Conservation (phyloP, 208 protist species). For the Acanthamoeba royreba region DNA sequence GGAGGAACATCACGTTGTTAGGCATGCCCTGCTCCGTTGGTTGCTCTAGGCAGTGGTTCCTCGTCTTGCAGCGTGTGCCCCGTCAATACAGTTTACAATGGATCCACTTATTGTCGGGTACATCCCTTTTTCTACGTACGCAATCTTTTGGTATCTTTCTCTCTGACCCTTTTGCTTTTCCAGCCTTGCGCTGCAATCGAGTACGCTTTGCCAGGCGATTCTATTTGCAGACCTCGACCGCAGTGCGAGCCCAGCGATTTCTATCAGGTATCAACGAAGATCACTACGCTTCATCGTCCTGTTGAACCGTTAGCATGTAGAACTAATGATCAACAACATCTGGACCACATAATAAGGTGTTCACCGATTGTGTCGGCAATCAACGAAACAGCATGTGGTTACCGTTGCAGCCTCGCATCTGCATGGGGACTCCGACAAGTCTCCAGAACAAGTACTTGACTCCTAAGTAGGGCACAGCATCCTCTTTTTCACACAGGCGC, state of each 20-base stretch:
- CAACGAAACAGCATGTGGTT: neutral
- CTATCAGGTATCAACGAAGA: neutral
- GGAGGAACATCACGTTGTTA: neutral
- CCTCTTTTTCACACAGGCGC: neutral
- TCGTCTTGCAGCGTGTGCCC: neutral
- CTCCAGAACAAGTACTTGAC: neutral
- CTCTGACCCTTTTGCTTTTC: neutral
- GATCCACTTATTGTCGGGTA: neutral
- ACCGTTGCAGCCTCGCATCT: neutral
- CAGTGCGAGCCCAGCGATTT: neutral
- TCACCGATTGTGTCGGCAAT: neutral
- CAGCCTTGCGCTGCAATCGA: neutral
- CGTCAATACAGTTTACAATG: neutral
- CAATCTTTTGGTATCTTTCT: neutral
- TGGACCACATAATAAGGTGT: too few species aligned
- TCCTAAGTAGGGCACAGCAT: neutral
- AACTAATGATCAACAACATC: neutral
- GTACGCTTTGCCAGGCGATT: conserved; percentile 26
- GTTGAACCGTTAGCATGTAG: neutral
- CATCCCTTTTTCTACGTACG: neutral
- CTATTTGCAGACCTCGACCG: neutral
- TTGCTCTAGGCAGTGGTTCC: neutral
- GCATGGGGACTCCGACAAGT: neutral
- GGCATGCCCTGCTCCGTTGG: neutral
- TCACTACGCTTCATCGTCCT: neutral